These are phyloP conservation scores for Erythrobasidium yunnanense DNA, from an alignment of 768 basidiomycete species.

Conservation along the genomic window DNA sequence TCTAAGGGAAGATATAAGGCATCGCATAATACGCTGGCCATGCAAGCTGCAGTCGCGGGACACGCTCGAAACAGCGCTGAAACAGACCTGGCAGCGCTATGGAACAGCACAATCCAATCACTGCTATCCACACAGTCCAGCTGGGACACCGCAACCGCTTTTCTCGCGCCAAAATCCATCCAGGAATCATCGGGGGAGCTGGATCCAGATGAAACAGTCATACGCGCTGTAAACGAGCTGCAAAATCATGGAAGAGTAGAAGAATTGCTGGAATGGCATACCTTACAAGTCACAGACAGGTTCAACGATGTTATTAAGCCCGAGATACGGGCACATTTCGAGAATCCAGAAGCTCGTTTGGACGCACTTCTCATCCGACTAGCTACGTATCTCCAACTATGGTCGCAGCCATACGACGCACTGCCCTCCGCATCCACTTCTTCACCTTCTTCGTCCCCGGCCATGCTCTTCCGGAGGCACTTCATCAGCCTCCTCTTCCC, in stretches of 20 bases:
- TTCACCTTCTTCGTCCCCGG: background rate
- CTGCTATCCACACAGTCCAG: background rate
- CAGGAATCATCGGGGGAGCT: background rate
- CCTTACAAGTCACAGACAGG: background rate
- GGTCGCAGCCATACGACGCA: slow-evolving; percentile 21
- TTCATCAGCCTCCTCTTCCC: background rate
- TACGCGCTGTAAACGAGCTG: slow-evolving; percentile 1
- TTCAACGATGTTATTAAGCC: background rate
- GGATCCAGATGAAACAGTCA: background rate
- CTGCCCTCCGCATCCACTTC: slow-evolving; percentile 2
- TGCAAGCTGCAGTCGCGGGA: too few relatives aligned
- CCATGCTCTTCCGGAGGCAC: background rate
- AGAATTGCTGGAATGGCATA: slow-evolving; percentile 26
- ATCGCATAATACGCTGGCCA: too few relatives aligned
- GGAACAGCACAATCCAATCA: background rate
- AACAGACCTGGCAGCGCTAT: background rate
- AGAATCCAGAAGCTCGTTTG: background rate
- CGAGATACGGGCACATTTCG: background rate
- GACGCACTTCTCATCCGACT: background rate
- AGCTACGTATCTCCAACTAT: slow-evolving; percentile 17
- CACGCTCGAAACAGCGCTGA: too few relatives aligned
- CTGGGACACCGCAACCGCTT: slow-evolving; percentile 9
- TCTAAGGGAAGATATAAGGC: too few relatives aligned
- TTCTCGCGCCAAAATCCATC: background rate
- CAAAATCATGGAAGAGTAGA: background rate